Evolutionary conservation across 2,329 filamentous ascomycete genomes (phyloP).

Genomic region (Blastomyces percursus): DNA sequence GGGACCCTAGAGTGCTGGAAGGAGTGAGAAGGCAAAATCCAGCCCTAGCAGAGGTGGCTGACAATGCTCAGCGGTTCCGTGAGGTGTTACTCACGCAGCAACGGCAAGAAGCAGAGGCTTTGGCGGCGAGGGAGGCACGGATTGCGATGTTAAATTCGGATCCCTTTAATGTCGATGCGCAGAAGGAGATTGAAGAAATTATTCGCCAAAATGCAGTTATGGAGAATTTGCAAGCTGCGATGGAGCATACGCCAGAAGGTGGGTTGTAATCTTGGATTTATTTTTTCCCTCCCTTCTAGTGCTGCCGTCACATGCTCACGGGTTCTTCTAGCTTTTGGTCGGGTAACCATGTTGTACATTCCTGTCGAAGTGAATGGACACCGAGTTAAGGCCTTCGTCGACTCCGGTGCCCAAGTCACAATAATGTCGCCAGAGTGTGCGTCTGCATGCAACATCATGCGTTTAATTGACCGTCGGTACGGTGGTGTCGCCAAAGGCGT

Average conservation of each 20-base stretch:
- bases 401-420: slow-evolving; percentile 93
- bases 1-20: slow-evolving; percentile 60
- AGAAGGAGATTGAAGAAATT: slow-evolving; percentile 89
- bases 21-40: slow-evolving; percentile 63
- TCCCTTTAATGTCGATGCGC: slow-evolving; percentile 85
- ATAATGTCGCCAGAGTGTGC: slow-evolving; percentile 97
- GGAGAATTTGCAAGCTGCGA: slow-evolving; percentile 90
- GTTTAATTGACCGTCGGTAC: slow-evolving; percentile 84
- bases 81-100: slow-evolving; percentile 58
- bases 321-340: slow-evolving; percentile 61
- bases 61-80: slow-evolving; percentile 66
- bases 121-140: slow-evolving; percentile 67
- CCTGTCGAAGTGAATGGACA: slow-evolving; percentile 89
- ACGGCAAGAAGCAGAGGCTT: slow-evolving; percentile 58
- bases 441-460: slow-evolving; percentile 88
- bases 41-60: slow-evolving; percentile 62
- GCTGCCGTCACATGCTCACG: neutral
- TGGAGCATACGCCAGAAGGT: slow-evolving; percentile 98
- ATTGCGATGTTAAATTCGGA: slow-evolving; percentile 83
- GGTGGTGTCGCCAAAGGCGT: slow-evolving; percentile 87
- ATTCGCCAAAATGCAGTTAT: slow-evolving; percentile 90
- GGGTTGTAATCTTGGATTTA: slow-evolving; percentile 24
- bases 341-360: slow-evolving; percentile 93
- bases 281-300: slow-evolving; percentile 1
- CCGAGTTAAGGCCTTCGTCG: slow-evolving; percentile 89